These are phyloP conservation scores for Tetraselmis chui DNA, from an alignment of 139 green algal genomes.

Conservation along the genomic window DNA sequence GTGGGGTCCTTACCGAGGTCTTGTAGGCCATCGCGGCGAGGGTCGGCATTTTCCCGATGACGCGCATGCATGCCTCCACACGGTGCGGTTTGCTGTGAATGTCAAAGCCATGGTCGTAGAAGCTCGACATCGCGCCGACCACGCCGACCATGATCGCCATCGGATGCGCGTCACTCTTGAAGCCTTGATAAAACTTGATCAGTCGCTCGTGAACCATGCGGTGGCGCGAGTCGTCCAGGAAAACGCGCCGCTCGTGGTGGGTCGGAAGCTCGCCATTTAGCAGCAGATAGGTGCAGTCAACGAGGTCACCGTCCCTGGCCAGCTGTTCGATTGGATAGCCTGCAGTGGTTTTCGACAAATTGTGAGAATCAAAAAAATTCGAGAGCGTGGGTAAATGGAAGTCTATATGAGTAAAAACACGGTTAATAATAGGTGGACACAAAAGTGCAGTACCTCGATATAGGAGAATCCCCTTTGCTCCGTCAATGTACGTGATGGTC, in stretches of 20 bases:
- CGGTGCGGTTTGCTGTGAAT: conserved; percentile 9
- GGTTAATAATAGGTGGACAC: no score
- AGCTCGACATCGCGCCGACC: conserved; percentile 57
- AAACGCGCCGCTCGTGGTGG: conserved; percentile 30
- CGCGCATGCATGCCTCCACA: conserved; percentile 30
- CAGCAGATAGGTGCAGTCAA: conserved; percentile 53
- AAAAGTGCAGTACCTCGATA: conserved; percentile 39
- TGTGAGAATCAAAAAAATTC: no score
- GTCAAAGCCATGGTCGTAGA: conserved; percentile 44
- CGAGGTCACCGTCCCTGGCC: conserved; percentile 47
- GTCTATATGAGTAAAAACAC: no score
- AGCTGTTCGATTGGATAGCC: conserved; percentile 54
- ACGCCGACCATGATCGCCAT: conserved; percentile 70
- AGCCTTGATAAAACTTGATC: conserved; percentile 51
- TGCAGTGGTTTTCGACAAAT: background rate
- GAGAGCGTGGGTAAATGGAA: no score
- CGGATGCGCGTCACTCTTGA: conserved; percentile 58
- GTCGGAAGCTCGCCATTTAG: conserved; percentile 59
- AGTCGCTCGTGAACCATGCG: conserved; percentile 56
- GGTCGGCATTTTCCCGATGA: conserved; percentile 66
- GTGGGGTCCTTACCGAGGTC: conserved; percentile 23
- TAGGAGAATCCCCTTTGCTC: conserved; percentile 49
- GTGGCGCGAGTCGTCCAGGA: conserved; percentile 38
- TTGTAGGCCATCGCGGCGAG: conserved; percentile 65
- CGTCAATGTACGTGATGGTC: conserved; percentile 69